Base-by-base conservation (phyloP, 768 basidiomycete genomes). In the Lactarius deliciosus region DNA sequence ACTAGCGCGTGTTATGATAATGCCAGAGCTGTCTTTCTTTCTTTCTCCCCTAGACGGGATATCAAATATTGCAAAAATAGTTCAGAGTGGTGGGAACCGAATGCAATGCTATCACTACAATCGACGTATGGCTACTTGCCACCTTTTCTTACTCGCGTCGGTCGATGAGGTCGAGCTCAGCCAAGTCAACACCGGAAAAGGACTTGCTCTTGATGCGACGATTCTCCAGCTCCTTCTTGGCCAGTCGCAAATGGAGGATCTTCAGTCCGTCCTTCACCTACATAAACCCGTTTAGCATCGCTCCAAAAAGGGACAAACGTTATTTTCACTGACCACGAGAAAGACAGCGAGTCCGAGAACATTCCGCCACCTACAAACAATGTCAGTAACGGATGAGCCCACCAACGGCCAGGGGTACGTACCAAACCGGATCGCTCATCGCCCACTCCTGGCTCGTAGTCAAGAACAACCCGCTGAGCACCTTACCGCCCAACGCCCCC, bases 361-460 rank as follows among this genome's bases (percentile, higher is more conserved):
- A 72, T 91, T 91, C 60, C 90, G 79, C 89, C 89, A 84, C 80
- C 81, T 82, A 64, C 8, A 11, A 32, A 32, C 30, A 32, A 32
- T 32, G 30, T 32, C 30, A 32, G 30, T 8, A 32, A 32, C 30
- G 30, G 30, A 32, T 8, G 30, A 32, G 0, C 30, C 30, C n/a
- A 40, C 50, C 32, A 41, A 36, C 36, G 36, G 30, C 8, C 34
- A 34, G 32, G 34, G 6, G 34, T 6, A 55, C 73, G 59, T 64
- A 87, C 90, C 90, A 92, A 18, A 91, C 86, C 16, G 90, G 90
- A 74, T 91, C 90, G 54, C 81, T 81, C 69, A 85, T 84, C 5
- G 82, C 79, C 85, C 88, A 89, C n/a, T 81, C 80, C 59, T 81
- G 80, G 28, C 85, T 83, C 28, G 86, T 86, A 20, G 79, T 78